Base-by-base conservation (phyloP, 192 early-diverging fungal species). In the Linnemannia elongata region DNA sequence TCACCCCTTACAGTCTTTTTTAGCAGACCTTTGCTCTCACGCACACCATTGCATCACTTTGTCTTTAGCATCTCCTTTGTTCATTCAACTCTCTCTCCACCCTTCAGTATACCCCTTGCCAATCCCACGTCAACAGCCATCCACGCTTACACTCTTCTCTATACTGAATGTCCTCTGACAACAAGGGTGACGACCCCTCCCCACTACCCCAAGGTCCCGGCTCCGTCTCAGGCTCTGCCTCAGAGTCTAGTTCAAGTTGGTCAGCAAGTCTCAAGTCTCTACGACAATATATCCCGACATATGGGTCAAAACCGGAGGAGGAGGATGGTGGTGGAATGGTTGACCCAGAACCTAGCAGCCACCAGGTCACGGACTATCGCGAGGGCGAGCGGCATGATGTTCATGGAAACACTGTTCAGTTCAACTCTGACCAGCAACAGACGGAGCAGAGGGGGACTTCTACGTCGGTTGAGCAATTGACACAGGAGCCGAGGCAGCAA, bases 341-440 rank as follows among this genome's bases (percentile, higher is more conserved):
- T 4, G 83, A 85, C 18, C 74, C 78, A 12, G 78, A 77, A 22
- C 78, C 83, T 6, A 41, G 44, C 17, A 76, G 52, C 44, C 83
- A 85, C 39, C 83, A 85, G 24, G 60, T 85, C 44, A 85, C 83
- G 33, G 83, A 85, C 36, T 85, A 85, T 49, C 68, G 66, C 36
- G 83, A 85, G 10, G 83, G 83, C 2, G 83, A 80, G 33, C 74
- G 83, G 0, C 33, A 33, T 0, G 83, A 85, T 68, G 47, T 85
- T 15, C 42, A 80, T 44, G 83, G 83, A 6, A 76, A 80, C 15
- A 44, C 12, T n/a, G 66, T 85, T 18, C 78, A 54, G 15, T 73
- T 80, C 47, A 27, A 8, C 24, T 15, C 30, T 4, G 41, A 60
- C 4, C 52, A 60, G n/a, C 68, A 69, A 27, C 35, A 36, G 6